phyloP scores from a whole-genome alignment of 345 rosid genomes.

The Brassica napus region Da-Ae NC_063442.1:38242001-38242500 shows the following conservation, averaged over 20 bases:
- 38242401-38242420: conserved; percentile 91
- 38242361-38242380: conserved; percentile 78
- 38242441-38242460: background rate
- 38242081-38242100: conserved; percentile 7
- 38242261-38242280: conserved; percentile 1
- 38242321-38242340: background rate
- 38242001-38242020: conserved; percentile 91
- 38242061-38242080: conserved; percentile 57
- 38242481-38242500: conserved; percentile 9
- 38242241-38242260: conserved; percentile 16
- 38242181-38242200: conserved; percentile 90
- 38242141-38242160: conserved; percentile 44
- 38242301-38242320: background rate
- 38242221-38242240: conserved; percentile 59
- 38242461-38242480: conserved; percentile 7
- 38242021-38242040: conserved; percentile 82
- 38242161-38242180: conserved; percentile 89
- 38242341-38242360: conserved; percentile 39
- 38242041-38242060: conserved; percentile 77
- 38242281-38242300: conserved; percentile 15
- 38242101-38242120: conserved; percentile 15
- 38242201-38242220: conserved; percentile 80
- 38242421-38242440: conserved; percentile 67
- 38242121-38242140: conserved; percentile 30
- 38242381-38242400: conserved; percentile 95